These are phyloP conservation scores for Oryza brachyantha DNA, from an alignment of 176 grass and related monocot species.

Conservation along the genomic window DNA sequence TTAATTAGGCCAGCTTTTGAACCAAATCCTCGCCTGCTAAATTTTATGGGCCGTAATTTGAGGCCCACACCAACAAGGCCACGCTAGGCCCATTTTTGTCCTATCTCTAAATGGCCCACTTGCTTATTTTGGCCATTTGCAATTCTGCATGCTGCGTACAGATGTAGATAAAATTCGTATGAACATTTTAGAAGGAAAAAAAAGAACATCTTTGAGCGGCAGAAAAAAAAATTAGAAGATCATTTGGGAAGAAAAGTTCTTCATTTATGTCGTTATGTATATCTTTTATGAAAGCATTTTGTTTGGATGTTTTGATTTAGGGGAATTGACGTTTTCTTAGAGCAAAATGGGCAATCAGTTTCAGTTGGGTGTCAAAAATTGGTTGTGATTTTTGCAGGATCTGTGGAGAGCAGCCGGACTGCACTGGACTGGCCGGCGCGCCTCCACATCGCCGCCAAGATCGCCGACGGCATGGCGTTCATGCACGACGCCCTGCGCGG, in stretches of 20 bases:
- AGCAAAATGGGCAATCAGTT: too few relatives aligned
- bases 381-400: constrained; percentile 18
- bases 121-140: neutral
- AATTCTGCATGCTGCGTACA: neutral
- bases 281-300: neutral
- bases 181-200: too few relatives aligned
- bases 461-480: constrained; percentile 60
- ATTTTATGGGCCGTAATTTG: neutral
- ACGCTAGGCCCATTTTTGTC: neutral
- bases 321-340: neutral
- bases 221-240: neutral
- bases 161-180: neutral
- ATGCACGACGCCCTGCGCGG: constrained; percentile 44
- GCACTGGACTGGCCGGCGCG: constrained; percentile 49
- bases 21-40: neutral
- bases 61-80: neutral
- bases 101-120: neutral
- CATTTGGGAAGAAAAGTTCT: neutral
- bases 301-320: neutral
- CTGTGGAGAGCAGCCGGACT: constrained; percentile 33
- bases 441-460: constrained; percentile 39
- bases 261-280: neutral
- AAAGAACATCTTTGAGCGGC: neutral
- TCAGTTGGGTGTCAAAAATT: neutral
- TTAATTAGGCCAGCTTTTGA: neutral